A percentile compares a stretch with the other conserved stretches of the same genome.
These are phyloP conservation scores for Ganoderma leucocontextum DNA, from an alignment of 1,284 basidiomycete species.

Conservation along the genomic window DNA sequence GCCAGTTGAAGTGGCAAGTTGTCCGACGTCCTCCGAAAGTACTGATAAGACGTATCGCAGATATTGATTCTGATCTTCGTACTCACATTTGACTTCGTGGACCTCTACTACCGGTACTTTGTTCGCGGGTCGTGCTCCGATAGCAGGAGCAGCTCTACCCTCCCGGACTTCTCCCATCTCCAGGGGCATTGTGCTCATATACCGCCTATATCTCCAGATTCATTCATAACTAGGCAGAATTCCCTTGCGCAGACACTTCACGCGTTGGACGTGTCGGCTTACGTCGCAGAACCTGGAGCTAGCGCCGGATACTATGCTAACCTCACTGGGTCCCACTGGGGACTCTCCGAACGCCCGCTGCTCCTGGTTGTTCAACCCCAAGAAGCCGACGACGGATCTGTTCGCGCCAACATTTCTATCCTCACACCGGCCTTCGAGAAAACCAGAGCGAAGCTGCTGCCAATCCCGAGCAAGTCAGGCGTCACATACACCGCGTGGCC, in stretches of 20 bases:
- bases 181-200: constrained; percentile 59
- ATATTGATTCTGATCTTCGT: constrained; percentile 8
- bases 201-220: constrained; percentile 54
- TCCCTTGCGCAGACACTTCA: constrained; percentile 59
- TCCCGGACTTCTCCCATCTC: constrained; percentile 49
- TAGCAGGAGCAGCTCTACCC: not conserved
- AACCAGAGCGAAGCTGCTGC: constrained; percentile 68
- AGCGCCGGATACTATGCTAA: constrained; percentile 78
- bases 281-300: constrained; percentile 80
- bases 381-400: constrained; percentile 37
- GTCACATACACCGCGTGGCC: constrained; percentile 75
- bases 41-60: constrained; percentile 16
- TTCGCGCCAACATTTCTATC: constrained; percentile 59
- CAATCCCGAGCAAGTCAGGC: constrained; percentile 54
- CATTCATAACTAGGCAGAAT: constrained; percentile 62
- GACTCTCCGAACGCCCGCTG: constrained; percentile 80
- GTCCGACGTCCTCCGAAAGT: not conserved
- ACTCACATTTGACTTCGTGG: constrained; percentile 3
- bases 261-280: constrained; percentile 62
- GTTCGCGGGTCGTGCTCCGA: not conserved
- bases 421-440: constrained; percentile 84
- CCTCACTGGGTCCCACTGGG: constrained; percentile 69
- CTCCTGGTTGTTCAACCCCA: constrained; percentile 69
- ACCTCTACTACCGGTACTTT: constrained; percentile 13
- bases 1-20: not conserved